Conservation (phyloP, 345 rosid species). For the Crucihimalaya himalaica region DNA sequence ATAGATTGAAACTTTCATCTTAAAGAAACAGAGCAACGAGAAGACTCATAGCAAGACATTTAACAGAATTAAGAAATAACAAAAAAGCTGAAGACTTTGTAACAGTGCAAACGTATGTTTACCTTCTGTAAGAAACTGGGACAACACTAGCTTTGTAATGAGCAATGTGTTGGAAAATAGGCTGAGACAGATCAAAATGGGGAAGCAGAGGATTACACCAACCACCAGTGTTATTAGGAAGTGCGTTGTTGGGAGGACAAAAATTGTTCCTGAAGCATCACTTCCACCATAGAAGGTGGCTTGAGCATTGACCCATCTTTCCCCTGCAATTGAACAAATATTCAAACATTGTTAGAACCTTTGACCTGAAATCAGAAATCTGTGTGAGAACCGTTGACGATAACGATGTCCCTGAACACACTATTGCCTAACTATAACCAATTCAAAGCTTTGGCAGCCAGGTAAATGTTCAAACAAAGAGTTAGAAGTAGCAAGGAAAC, state of each 20-base stretch:
- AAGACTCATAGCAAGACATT: neutral
- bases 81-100: neutral
- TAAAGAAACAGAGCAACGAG: neutral
- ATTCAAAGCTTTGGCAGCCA: too few relatives aligned
- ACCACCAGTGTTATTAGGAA: slow-evolving; percentile 57
- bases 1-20: neutral
- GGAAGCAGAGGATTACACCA: slow-evolving; percentile 71
- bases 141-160: slow-evolving; percentile 61
- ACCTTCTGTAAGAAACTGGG: slow-evolving; percentile 66
- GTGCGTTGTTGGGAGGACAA: slow-evolving; percentile 65
- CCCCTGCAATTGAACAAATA: neutral
- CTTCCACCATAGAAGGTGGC: slow-evolving; percentile 89
- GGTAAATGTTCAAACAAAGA: too few relatives aligned
- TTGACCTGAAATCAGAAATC: too few relatives aligned
- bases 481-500: too few relatives aligned
- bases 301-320: slow-evolving; percentile 66
- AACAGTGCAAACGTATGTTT: neutral
- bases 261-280: slow-evolving; percentile 82
- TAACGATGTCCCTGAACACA: too few relatives aligned
- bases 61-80: neutral
- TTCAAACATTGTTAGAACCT: neutral
- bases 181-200: slow-evolving; percentile 71
- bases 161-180: slow-evolving; percentile 59
- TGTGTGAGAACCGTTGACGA: too few relatives aligned
- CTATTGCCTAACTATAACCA: too few relatives aligned